phyloP scores from a whole-genome alignment of 1,284 basidiomycete genomes.

The Heterobasidion occidentale region DNA sequence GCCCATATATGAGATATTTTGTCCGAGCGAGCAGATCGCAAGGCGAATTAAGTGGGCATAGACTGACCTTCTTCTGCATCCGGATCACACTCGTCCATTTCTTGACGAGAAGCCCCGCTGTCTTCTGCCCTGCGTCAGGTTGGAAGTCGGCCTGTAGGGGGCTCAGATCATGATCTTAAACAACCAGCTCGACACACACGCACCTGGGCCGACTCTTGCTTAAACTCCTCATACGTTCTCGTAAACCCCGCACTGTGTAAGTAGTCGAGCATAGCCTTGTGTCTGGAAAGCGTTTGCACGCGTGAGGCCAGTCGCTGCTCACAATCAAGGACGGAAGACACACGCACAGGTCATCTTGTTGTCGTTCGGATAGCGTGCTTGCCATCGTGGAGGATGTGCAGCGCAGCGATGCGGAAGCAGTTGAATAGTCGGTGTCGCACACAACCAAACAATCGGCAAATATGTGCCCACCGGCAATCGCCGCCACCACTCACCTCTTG shows the following conservation, averaged over 20 bases:
- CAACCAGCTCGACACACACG: not conserved
- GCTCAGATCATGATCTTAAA: not conserved
- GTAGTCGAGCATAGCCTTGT: constrained; percentile 80
- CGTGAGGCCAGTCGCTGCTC: not conserved
- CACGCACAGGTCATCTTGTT: constrained; percentile 71
- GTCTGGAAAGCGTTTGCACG: constrained; percentile 30
- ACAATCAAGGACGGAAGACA: constrained; percentile 1
- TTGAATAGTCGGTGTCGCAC: not conserved
- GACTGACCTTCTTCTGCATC: constrained; percentile 68
- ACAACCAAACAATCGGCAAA: too few species aligned
- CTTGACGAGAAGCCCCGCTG: constrained; percentile 65
- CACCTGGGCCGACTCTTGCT: constrained; percentile 35
- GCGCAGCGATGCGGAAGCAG: not conserved
- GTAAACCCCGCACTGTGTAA: constrained; percentile 54
- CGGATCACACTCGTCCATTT: constrained; percentile 81
- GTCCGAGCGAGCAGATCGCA: not conserved
- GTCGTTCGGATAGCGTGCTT: constrained; percentile 47
- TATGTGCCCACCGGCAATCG: too few species aligned
- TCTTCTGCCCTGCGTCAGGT: constrained; percentile 55
- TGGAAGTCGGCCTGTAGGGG: constrained; percentile 37
- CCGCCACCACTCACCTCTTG: too few species aligned
- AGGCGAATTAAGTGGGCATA: not conserved
- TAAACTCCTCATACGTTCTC: constrained; percentile 56
- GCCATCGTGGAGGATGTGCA: not conserved
- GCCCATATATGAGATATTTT: not conserved